Conservation (phyloP, 768 basidiomycete species). For the Boletus tomentosulus region DNA sequence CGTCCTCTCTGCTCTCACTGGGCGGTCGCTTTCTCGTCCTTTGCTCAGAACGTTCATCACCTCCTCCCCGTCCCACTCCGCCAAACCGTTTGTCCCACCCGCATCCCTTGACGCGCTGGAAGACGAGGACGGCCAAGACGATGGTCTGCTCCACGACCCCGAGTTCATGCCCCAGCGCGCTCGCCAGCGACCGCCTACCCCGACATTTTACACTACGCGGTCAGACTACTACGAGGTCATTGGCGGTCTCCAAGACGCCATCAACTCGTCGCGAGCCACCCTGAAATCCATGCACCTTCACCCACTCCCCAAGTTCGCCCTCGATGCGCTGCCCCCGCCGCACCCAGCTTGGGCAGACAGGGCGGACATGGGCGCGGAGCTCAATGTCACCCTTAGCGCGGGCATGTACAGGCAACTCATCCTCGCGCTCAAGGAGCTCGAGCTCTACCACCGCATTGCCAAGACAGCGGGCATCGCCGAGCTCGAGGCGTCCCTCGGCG, state of each 20-base stretch:
- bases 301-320: constrained; percentile 73
- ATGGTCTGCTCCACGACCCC: constrained; percentile 5
- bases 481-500: constrained; percentile 57
- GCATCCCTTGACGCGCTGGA: constrained; percentile 16
- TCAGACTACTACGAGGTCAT: constrained; percentile 73
- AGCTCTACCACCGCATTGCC: constrained; percentile 44
- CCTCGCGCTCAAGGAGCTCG: constrained; percentile 60
- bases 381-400: constrained; percentile 60
- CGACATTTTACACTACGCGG: constrained; percentile 82
- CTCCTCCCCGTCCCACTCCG: constrained; percentile 1
- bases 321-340: constrained; percentile 52
- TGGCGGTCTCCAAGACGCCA: constrained; percentile 58
- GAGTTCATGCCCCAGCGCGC: constrained; percentile 1
- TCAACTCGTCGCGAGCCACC: constrained; percentile 50
- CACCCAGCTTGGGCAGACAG: constrained; percentile 68
- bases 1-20: background rate
- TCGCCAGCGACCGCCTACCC: constrained; percentile 49
- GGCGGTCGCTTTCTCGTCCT: constrained; percentile 4
- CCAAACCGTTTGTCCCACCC: constrained; percentile 22
- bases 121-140: background rate
- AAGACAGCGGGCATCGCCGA: constrained; percentile 28
- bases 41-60: background rate
- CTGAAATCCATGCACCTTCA: constrained; percentile 66
- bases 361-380: constrained; percentile 51
- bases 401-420: constrained; percentile 66